Base-by-base conservation (phyloP, 805 yeast genomes). In the Millerozyma miso region DNA sequence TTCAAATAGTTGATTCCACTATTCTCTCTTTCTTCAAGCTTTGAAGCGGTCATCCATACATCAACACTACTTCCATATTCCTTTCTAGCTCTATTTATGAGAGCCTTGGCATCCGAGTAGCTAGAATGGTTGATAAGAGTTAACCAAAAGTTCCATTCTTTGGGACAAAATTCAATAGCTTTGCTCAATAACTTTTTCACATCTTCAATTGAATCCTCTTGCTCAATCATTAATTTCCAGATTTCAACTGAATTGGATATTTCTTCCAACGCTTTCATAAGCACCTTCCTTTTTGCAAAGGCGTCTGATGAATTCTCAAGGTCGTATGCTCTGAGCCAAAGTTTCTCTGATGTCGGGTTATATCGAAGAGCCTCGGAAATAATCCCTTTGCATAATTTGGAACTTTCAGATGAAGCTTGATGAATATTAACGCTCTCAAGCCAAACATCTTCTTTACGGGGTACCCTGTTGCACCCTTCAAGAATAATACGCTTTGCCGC, bases 401-500 rank as follows among this genome's bases (percentile, higher is more conserved):
- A 36, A 3, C 69, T 71, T 17, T 64, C 71, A 2, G 59, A 19
- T 37, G 77, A 74, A 7, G 59, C 54, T 3, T 62, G 61, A 54
- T 88, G 80, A 10, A 90, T 63, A 37, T 87, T 71, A 4, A 91
- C 67, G 54, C 76, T 83, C 48, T 87, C 96, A 5, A 90, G 59
- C 99, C 99, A 91, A 0, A 89, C 69, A 10, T 79, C 84, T 45
- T 82, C 95, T 50, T 71, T 77, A 33, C 65, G 67, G 0, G 89
- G 87, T 49, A 90, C 80, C 35, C 67, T 67, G 3, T 65, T 68
- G 54, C 96, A 85, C 1, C 96, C 99, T 55, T 86, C 80, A n/a
- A 69, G 70, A 4, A 89, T 82, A 13, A 85, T 47, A 17, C 62
- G 63, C 41, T 76, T 74, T 0, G 98, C 97, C 12, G 61, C 61